Evolutionary conservation across 352 stramenopile genomes (phyloP).

Genomic region (Phytopythium oedochilum): DNA sequence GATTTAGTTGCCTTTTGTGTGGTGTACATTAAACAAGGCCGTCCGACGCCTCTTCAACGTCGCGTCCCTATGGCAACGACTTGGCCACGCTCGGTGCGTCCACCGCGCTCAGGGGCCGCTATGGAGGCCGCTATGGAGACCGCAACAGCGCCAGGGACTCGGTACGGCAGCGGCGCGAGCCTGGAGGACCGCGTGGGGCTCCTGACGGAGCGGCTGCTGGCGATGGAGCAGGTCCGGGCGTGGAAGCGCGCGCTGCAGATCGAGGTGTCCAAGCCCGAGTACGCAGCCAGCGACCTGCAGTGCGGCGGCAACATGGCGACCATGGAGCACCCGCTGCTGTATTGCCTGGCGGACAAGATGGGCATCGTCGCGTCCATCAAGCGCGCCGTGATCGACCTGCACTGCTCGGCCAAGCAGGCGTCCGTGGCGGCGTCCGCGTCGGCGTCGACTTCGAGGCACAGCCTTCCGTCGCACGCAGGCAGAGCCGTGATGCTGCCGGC

Average conservation of each 20-base stretch:
- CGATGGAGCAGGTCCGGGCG: slow-evolving; percentile 34
- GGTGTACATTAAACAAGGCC: too few species aligned
- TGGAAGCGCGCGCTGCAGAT: slow-evolving; percentile 51
- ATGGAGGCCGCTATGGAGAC: too few species aligned
- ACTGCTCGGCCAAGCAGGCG: slow-evolving; percentile 33
- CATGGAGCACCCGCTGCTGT: slow-evolving; percentile 30
- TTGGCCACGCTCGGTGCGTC: too few species aligned
- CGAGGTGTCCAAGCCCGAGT: slow-evolving; percentile 46
- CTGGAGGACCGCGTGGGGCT: slow-evolving; percentile 44
- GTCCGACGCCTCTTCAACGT: too few species aligned
- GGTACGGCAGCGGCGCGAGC: slow-evolving; percentile 8
- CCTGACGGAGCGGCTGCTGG: slow-evolving; percentile 41
- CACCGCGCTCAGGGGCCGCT: too few species aligned
- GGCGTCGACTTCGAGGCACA: too few species aligned
- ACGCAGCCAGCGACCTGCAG: slow-evolving; percentile 35
- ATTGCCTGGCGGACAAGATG: slow-evolving; percentile 50
- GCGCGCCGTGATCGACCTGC: slow-evolving; percentile 51
- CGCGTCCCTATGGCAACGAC: too few species aligned
- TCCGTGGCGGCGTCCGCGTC: slow-evolving; percentile 7
- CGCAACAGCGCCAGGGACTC: too few species aligned
- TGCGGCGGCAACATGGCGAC: slow-evolving; percentile 7
- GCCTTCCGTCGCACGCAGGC: too few species aligned
- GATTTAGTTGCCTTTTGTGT: too few species aligned
- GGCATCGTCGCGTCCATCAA: slow-evolving; percentile 47
- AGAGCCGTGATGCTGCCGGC: not conserved